Evolutionary conservation across 2,329 filamentous ascomycete genomes (phyloP).

Genomic region (Cyanodermella asteris): DNA sequence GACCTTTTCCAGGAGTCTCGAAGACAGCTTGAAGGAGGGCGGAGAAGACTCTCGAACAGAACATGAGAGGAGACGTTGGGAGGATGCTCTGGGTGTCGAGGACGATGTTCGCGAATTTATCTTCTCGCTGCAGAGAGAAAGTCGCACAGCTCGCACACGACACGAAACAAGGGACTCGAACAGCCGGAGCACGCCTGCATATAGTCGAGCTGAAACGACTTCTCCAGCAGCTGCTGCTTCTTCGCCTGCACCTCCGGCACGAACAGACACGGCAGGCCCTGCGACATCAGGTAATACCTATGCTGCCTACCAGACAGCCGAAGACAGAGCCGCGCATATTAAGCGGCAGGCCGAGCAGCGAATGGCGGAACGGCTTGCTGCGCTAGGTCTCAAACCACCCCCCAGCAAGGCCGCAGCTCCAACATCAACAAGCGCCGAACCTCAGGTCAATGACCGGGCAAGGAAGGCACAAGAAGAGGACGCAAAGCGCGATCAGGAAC

Average conservation of each 20-base stretch:
- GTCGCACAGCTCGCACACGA: constrained; percentile 49
- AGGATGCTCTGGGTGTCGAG: constrained; percentile 86
- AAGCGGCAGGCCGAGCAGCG: constrained; percentile 92
- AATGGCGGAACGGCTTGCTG: constrained; percentile 88
- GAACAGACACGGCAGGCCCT: no score
- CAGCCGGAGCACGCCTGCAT: no score
- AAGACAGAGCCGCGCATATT: constrained; percentile 87
- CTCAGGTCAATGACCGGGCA: constrained; percentile 64
- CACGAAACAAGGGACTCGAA: constrained; percentile 32
- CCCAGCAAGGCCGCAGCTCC: constrained; percentile 59
- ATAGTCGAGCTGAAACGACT: no score
- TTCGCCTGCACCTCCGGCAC: constrained; percentile 26
- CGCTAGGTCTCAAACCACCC: constrained; percentile 71
- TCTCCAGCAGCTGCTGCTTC: constrained; percentile 25
- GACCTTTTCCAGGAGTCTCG: constrained; percentile 65
- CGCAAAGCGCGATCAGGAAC: constrained; percentile 64
- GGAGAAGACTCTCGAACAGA: constrained; percentile 54
- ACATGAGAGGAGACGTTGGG: constrained; percentile 84
- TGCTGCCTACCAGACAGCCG: constrained; percentile 67
- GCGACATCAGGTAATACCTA: no score
- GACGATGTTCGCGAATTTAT: constrained; percentile 97
- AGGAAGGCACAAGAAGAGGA: constrained; percentile 89
- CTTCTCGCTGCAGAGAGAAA: constrained; percentile 78
- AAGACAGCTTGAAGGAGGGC: constrained; percentile 70
- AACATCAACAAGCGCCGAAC: constrained; percentile 77